Evolutionary conservation across 2,329 filamentous ascomycete genomes (phyloP), one percentile per base, ranked within the genome.

Genomic region (Epichloe coenophiala): DNA sequence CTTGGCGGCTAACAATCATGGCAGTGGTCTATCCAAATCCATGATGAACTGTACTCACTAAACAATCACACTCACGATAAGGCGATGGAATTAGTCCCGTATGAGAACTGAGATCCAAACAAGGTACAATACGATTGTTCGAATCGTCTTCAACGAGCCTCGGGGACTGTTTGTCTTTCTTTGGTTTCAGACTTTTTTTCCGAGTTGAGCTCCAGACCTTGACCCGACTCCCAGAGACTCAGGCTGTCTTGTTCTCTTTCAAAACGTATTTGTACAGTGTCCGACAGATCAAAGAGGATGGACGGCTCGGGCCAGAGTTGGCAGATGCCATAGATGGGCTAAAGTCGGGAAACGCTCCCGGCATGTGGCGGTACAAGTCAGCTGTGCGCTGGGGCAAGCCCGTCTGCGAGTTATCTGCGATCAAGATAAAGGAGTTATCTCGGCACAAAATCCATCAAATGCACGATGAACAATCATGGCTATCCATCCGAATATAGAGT

Each of bases 291-390:
- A 77, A 72, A 55, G 65, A 60, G 0, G 75, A 78, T 46, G 75
- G 72, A 78, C 46, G 75, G 72, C 0, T 58, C 70, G 75, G 74
- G 0, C 63, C 62, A 1, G 60, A 68, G 35, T 61, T 78, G 15
- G 74, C 74, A 0, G 70, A 75, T 38, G 74, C 75, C 0, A 72
- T 79, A n/a, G 71, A 78, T 49, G 76, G 75, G 0, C 56, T 78
- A 48, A 65, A 66, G 51, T 54, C 54, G 23, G 75, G 75, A 1
- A 79, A 79, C 53, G 74, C 72, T 2, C 72, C 72, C 0, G 73
- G 69, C 0, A 77, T 23, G 21, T 23, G 21, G 21, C 21, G 5
- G 21, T 23, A 23, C 21, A 23, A 23, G 21, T 23, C 21, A 23
- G 21, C 21, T 23, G 21, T 6, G 17, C 17, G 17, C 21, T 23